Evolutionary conservation across 768 basidiomycete genomes (phyloP).

Genomic region (Trametes elegans): DNA sequence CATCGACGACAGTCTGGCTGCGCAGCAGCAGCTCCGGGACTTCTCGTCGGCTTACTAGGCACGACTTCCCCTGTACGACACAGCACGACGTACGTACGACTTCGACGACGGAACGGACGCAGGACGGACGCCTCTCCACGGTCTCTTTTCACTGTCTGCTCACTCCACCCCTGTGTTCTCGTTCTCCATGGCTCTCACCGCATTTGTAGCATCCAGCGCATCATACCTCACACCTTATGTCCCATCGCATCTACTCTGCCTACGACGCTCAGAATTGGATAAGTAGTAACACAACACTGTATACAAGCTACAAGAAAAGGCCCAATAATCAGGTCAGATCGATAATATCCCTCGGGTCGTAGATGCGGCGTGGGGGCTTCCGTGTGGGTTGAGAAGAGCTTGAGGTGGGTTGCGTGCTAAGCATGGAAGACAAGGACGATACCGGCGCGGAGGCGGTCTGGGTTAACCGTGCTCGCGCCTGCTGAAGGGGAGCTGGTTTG

Average conservation of each 20-base stretch:
- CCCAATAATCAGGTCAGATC: conserved; percentile 37
- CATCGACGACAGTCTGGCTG: conserved; percentile 26
- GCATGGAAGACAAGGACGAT: background rate
- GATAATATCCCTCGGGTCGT: conserved; percentile 34
- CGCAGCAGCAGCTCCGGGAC: conserved; percentile 32
- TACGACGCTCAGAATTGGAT: conserved; percentile 6
- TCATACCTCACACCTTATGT: background rate
- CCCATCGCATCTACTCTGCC: background rate
- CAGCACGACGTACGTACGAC: background rate
- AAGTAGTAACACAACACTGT: conserved; percentile 14
- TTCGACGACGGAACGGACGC: conserved; percentile 4
- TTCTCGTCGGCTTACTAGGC: conserved; percentile 30
- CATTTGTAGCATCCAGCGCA: conserved; percentile 7
- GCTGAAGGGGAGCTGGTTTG: conserved; percentile 24
- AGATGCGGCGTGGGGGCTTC: conserved; percentile 15
- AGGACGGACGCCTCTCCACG: conserved; percentile 9
- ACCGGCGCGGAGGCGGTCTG: background rate
- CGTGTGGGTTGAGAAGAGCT: background rate
- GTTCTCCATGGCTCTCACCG: conserved; percentile 11
- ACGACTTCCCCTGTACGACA: background rate
- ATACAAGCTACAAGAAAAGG: background rate
- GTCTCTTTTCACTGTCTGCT: background rate
- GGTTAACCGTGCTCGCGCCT: conserved; percentile 23
- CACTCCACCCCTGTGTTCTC: background rate
- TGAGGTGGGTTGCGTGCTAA: background rate